phyloP scores from a whole-genome alignment of 805 yeast species.

The Candida hungchunana region DNA sequence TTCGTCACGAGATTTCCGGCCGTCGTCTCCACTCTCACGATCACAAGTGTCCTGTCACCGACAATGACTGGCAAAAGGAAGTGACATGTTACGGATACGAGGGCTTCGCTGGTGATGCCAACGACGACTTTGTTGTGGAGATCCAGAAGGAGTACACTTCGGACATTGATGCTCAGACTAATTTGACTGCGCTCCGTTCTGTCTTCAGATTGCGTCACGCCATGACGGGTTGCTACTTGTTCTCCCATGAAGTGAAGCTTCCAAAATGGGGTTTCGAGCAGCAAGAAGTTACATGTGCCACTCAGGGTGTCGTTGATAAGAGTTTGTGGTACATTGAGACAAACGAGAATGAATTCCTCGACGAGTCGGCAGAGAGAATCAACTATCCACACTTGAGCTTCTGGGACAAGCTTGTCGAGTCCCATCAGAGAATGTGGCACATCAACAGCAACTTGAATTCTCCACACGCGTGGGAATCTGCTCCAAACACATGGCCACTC shows the following conservation, averaged over 20 bases:
- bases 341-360: constrained; percentile 49
- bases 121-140: constrained; percentile 78
- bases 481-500: constrained; percentile 72
- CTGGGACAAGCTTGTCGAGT: constrained; percentile 57
- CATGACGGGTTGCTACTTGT: constrained; percentile 71
- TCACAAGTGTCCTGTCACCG: constrained; percentile 72
- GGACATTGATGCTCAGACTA: constrained; percentile 47
- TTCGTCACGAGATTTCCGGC: constrained; percentile 52
- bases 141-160: constrained; percentile 53
- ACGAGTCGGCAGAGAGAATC: constrained; percentile 41
- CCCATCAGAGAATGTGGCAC: constrained; percentile 74
- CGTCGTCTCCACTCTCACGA: constrained; percentile 81
- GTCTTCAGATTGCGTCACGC: constrained; percentile 74
- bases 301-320: constrained; percentile 57
- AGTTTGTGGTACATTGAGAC: constrained; percentile 73
- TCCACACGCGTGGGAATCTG: constrained; percentile 67
- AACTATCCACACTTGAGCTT: constrained; percentile 52
- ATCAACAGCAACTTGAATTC: constrained; percentile 65
- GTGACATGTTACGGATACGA: constrained; percentile 72
- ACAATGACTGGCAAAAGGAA: constrained; percentile 80
- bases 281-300: constrained; percentile 80
- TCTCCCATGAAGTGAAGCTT: constrained; percentile 69
- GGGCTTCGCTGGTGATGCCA: constrained; percentile 77
- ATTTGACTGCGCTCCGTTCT: constrained; percentile 62
- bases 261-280: constrained; percentile 85